phyloP scores from a whole-genome alignment of 257 asterid genomes.

The Capsicum pubescens region DNA sequence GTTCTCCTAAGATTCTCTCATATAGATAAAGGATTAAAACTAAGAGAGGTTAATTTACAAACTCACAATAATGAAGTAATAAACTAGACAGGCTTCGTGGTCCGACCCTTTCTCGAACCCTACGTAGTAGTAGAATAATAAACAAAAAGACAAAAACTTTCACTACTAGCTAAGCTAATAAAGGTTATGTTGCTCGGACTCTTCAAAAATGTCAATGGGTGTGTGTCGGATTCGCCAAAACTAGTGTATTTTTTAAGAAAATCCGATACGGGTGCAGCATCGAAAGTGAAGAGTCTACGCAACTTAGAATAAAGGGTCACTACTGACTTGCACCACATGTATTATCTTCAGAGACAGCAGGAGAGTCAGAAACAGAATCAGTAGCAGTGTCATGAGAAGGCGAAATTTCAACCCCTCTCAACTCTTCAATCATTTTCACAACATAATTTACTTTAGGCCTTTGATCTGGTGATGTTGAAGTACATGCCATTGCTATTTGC shows the following conservation, averaged over 20 bases:
- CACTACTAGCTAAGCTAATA: neutral
- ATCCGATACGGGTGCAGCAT: too few species aligned
- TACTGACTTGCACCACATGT: constrained; percentile 59
- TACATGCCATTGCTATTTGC: constrained; percentile 86
- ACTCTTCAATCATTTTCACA: constrained; percentile 84
- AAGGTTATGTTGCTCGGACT: neutral
- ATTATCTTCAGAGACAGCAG: constrained; percentile 61
- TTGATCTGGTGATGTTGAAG: constrained; percentile 65
- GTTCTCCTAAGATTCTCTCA: neutral
- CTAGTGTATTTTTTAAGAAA: too few species aligned
- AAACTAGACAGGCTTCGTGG: neutral
- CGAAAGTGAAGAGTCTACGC: too few species aligned
- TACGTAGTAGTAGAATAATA: neutral
- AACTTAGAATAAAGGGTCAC: constrained; percentile 34
- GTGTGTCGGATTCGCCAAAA: too few species aligned
- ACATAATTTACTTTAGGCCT: constrained; percentile 73
- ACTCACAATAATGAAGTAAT: neutral
- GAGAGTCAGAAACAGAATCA: constrained; percentile 80
- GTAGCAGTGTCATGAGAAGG: constrained; percentile 57
- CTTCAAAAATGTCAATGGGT: too few species aligned
- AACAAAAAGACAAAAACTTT: neutral
- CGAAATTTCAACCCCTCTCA: constrained; percentile 71
- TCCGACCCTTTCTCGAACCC: too few species aligned
- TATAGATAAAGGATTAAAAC: neutral
- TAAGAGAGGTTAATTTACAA: constrained; percentile 43